phyloP scores from a whole-genome alignment of 345 rosid genomes.

The Pistacia atlantica region DNA sequence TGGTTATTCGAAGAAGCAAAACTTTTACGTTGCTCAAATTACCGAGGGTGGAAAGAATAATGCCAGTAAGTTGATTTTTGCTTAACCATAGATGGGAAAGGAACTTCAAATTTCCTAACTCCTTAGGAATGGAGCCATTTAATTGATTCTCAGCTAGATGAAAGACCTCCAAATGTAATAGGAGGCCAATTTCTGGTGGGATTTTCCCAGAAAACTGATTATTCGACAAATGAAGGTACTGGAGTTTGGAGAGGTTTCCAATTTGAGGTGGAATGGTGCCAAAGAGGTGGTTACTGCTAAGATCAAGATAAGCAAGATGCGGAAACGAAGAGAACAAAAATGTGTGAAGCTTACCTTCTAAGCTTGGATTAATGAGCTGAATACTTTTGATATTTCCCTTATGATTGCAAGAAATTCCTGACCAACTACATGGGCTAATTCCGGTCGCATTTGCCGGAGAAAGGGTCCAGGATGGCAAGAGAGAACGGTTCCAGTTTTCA shows the following conservation, averaged over 20 bases:
- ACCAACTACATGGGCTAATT: conserved; percentile 15
- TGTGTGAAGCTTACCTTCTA: conserved; percentile 6
- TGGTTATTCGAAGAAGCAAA: neutral
- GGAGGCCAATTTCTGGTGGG: conserved; percentile 24
- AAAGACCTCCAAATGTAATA: conserved; percentile 19
- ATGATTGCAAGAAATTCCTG: conserved; percentile 26
- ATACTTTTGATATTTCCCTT: conserved; percentile 11
- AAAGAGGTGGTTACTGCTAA: conserved; percentile 17
- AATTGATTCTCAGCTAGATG: conserved; percentile 12
- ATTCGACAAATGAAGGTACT: conserved; percentile 14
- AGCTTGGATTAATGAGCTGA: conserved; percentile 22
- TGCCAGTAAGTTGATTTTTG: neutral
- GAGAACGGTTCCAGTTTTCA: no score
- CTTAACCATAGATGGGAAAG: neutral
- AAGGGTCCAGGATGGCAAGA: no score
- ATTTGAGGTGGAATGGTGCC: conserved; percentile 12
- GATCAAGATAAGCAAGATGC: conserved; percentile 21
- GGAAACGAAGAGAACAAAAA: conserved; percentile 28
- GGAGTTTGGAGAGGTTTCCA: conserved; percentile 20
- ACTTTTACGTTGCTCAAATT: conserved; percentile 3
- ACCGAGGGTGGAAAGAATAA: neutral
- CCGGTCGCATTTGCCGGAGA: no score
- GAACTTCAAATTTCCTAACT: neutral
- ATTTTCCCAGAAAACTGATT: conserved; percentile 19
- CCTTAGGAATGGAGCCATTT: neutral